Evolutionary conservation across 2,329 filamentous ascomycete species (phyloP), one percentile per base, ranked within the genome.

Genomic region (Elsinoe ampelina): DNA sequence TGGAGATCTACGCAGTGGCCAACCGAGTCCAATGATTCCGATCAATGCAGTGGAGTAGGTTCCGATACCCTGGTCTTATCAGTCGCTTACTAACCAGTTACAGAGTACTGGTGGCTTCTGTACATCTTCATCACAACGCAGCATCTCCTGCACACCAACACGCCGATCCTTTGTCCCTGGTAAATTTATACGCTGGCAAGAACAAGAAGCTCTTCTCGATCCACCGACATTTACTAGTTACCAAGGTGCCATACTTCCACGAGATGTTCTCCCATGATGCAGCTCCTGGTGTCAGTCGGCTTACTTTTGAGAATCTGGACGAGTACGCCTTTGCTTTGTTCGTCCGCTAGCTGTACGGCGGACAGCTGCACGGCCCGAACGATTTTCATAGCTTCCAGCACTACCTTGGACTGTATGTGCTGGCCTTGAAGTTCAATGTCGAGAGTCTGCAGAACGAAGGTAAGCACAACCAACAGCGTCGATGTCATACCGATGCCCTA

Each of bases 331-430:
- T 68, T 58, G 66, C 63, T 1, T 59, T 71, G 39, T 68, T 68
- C 58, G 50, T 61, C 45, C 63, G 62, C 30, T 70, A 66, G 67
- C 59, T 68, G 19, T 63, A 67, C 56, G 65, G 61, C 30, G 60
- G 60, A 42, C 54, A 60, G 26, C 62, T 70, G 11, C 48, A 60
- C 10, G 68, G 68, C 6, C 68, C 68, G 1, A 58, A 58, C n/a
- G 67, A 70, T 62, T 70, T 67, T 58, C 67, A 69, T 58, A 63
- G 61, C 22, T 58, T 66, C 50, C 63, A 65, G 34, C 68, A 70
- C 59, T 69, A 69, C 58, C 61, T 70, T 42, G 60, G 64, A 30
- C 61, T 70, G 22, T 71, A 70, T 58, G 61, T 67, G 12, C 57
- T 70, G 35, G 67, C 62, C 4, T 47, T 57, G 41, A 62, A 61